A percentile compares a stretch with the other conserved stretches of the same genome.
Evolutionary conservation across 1,284 basidiomycete genomes (phyloP).

Genomic region (Pisolithus thermaeus): DNA sequence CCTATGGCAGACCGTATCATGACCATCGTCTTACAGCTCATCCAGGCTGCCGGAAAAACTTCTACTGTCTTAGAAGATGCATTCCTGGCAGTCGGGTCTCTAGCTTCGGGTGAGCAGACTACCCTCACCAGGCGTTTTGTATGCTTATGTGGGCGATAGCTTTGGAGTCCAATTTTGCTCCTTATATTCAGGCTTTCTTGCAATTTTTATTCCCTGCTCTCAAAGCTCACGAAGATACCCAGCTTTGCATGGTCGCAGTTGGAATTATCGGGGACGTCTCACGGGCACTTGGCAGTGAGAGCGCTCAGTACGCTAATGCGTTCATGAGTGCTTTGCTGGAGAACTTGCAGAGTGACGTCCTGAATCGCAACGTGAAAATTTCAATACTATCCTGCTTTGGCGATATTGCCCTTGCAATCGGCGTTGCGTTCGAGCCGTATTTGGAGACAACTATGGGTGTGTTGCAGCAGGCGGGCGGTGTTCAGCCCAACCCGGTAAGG

Average conservation of each 20-base stretch:
- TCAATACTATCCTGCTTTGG: constrained; percentile 94
- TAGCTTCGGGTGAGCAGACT: constrained; percentile 56
- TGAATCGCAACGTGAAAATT: constrained; percentile 95
- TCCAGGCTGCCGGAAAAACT: constrained; percentile 84
- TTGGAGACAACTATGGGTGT: constrained; percentile 89
- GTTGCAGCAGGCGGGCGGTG: constrained; percentile 82
- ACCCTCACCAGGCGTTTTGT: background rate
- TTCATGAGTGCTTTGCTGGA: constrained; percentile 92
- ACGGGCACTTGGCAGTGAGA: constrained; percentile 83
- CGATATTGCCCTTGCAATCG: constrained; percentile 93
- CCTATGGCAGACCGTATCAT: constrained; percentile 94
- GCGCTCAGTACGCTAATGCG: constrained; percentile 75
- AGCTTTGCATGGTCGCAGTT: constrained; percentile 92
- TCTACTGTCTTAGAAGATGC: constrained; percentile 97
- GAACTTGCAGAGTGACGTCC: constrained; percentile 86
- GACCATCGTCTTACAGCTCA: constrained; percentile 85
- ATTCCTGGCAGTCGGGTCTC: constrained; percentile 90
- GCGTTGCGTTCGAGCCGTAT: constrained; percentile 83
- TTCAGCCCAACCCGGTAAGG: constrained; percentile 79
- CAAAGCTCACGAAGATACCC: constrained; percentile 90
- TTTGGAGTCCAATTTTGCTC: constrained; percentile 80
- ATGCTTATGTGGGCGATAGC: constrained; percentile 35
- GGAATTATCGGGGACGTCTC: constrained; percentile 96
- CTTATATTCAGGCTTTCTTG: constrained; percentile 88
- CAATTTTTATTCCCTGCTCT: constrained; percentile 90